Conservation (phyloP, 2,329 filamentous ascomycete genomes). For the Chaetomiaceae sp. region DNA sequence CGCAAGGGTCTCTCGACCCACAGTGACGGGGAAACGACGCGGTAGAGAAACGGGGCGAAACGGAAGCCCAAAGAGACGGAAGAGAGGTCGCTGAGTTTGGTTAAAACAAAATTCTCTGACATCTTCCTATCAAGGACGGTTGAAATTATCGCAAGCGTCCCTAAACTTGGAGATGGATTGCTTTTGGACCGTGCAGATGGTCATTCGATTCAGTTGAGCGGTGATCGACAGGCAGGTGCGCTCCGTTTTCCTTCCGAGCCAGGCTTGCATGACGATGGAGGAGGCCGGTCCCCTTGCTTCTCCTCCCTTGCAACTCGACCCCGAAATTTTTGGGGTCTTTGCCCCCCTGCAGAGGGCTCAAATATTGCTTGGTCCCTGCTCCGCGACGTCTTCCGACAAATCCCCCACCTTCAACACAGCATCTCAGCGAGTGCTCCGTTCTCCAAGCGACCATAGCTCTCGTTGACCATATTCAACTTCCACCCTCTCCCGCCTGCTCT, state of each 20-base stretch:
- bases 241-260: background rate
- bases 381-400: slow-evolving; percentile 16
- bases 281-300: slow-evolving; percentile 24
- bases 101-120: too few species aligned
- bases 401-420: slow-evolving; percentile 17
- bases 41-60: background rate
- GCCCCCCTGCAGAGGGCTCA: slow-evolving; percentile 11
- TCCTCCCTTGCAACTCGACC: slow-evolving; percentile 16
- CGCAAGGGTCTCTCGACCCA: background rate
- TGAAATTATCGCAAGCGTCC: too few species aligned
- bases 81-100: too few species aligned
- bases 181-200: too few species aligned
- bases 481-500: background rate
- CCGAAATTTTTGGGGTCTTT: slow-evolving; percentile 11
- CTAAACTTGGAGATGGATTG: too few species aligned
- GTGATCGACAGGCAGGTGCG: background rate
- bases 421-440: slow-evolving; percentile 1
- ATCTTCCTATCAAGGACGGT: too few species aligned
- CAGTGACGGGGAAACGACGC: background rate
- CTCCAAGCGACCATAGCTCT: background rate
- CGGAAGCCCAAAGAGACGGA: too few species aligned
- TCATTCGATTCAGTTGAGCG: background rate
- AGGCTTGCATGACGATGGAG: background rate
- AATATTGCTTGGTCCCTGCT: slow-evolving; percentile 20
- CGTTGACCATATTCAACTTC: background rate